A percentile compares a stretch with the other conserved stretches of the same genome.
Evolutionary conservation across 495 filamentous ascomycete species (phyloP).

Genomic region (Talaromyces liani): DNA sequence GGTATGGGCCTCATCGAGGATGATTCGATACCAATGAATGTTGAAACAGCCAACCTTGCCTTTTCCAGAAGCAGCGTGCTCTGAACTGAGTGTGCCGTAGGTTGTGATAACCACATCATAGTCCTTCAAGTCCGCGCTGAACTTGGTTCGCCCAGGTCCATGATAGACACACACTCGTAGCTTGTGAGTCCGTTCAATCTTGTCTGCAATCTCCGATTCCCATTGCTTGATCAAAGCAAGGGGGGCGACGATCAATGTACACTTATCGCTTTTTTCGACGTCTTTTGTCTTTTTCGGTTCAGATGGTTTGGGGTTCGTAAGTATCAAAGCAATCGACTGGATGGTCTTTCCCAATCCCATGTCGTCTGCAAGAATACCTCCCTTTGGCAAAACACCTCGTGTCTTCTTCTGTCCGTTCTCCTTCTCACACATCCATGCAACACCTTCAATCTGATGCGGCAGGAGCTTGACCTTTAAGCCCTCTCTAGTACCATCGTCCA

Average conservation of each 20-base stretch:
- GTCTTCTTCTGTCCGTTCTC: constrained; percentile 73
- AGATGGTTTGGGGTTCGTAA: constrained; percentile 68
- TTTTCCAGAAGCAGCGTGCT: constrained; percentile 62
- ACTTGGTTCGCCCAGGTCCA: constrained; percentile 75
- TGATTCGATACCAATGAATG: constrained; percentile 88
- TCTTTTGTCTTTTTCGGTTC: constrained; percentile 15
- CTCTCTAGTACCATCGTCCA: constrained; percentile 66
- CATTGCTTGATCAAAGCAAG: constrained; percentile 94
- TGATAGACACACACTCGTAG: constrained; percentile 85
- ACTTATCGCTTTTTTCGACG: constrained; percentile 38
- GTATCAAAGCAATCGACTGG: constrained; percentile 74
- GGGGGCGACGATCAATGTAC: constrained; percentile 89
- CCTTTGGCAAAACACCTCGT: constrained; percentile 69
- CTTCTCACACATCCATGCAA: constrained; percentile 87
- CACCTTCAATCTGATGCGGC: constrained; percentile 87
- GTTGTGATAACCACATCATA: constrained; percentile 98
- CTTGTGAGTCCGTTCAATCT: constrained; percentile 57
- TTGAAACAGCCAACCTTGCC: constrained; percentile 78
- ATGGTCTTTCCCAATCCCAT: constrained; percentile 98
- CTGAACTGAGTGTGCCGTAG: constrained; percentile 88
- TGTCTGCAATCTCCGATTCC: constrained; percentile 84
- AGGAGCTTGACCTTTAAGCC: constrained; percentile 81
- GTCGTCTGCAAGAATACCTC: constrained; percentile 81
- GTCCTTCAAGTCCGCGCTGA: constrained; percentile 59
- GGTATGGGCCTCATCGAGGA: constrained; percentile 93